Conservation (phyloP, 2,329 filamentous ascomycete species). For the Leptographium procerum region DNA sequence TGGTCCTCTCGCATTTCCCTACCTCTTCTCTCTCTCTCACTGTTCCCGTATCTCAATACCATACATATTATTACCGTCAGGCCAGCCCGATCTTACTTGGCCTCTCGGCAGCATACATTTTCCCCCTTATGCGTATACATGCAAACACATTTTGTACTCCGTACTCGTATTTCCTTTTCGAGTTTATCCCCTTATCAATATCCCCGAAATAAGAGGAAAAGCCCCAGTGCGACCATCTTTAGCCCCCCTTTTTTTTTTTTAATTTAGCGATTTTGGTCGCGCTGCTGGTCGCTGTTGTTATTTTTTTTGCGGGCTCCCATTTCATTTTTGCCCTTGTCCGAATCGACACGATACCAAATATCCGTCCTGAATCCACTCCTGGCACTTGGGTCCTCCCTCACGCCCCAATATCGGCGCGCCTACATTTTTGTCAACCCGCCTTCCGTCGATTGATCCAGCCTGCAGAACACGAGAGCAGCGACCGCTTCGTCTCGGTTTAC, state of each 20-base stretch:
- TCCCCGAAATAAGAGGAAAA: too few relatives aligned
- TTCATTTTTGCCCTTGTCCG: slow-evolving; percentile 2
- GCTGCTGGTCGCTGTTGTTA: not conserved
- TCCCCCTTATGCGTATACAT: too few relatives aligned
- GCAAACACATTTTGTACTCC: not conserved
- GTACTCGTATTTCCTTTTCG: not conserved
- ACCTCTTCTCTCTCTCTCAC: not conserved
- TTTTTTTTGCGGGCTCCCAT: not conserved
- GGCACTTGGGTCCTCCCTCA: not conserved
- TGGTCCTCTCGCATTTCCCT: not conserved
- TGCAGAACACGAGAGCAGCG: not conserved
- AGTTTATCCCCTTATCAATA: not conserved
- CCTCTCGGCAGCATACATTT: not conserved
- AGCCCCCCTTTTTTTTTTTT: not conserved
- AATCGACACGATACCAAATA: slow-evolving; percentile 2
- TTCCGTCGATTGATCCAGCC: not conserved
- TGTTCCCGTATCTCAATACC: not conserved
- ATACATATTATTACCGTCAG: too few relatives aligned
- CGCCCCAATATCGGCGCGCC: slow-evolving; percentile 1
- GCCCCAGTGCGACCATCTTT: not conserved
- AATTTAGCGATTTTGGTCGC: not conserved
- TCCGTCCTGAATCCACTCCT: not conserved
- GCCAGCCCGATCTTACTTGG: not conserved
- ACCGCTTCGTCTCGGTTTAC: not conserved
- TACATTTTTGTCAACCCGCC: not conserved